Base-by-base conservation (phyloP, 768 basidiomycete species). In the Lactarius hatsudake region DNA sequence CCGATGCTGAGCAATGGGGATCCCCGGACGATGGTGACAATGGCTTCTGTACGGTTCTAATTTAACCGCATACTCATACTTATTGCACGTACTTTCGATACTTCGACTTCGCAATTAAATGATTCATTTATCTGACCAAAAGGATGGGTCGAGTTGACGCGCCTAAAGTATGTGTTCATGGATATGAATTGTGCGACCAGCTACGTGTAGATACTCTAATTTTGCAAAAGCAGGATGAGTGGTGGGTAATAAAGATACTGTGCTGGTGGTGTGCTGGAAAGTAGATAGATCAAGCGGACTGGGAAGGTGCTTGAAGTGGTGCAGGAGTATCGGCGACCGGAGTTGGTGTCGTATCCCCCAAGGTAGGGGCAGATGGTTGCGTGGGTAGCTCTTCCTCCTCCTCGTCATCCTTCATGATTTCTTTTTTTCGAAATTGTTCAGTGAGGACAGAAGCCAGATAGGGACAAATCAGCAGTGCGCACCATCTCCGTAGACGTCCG, bases 401-500 rank as follows among this genome's bases (percentile, higher is more conserved):
- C 0, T 71, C 71, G 20, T 71, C 71, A 6, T 70, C 69, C 3
- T 51, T 43, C 68, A 71, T 54, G 5, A 71, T 64, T 59, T 71
- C 71, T 71, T 26, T n/a, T 28, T 32, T 61, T 36, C 20, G 40
- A 59, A 57, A 55, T 17, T 34, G 23, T 42, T n/a, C 2, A 32
- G 30, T 58, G 36, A 56, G 58, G 34, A 56, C 18, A 18, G 38
- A 51, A 17, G 5, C 71, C 70, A 62, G 56, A 34, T 23, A 61
- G 5, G 26, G 48, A 20, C 20, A 66, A 61, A 61, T 38, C 61
- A 5, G 48, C 32, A 12, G 32, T 8, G 77, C 91, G 68, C 78
- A 95, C 95, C 95, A 71, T 94, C 92, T 18, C 88, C 93, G 76
- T 98, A 98, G n/a, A 94, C 83, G 30, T 98, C 96, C 0, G 96